A percentile compares a stretch with the other conserved stretches of the same genome.
phyloP scores from a whole-genome alignment of 345 rosid genomes.

The Lagerstroemia speciosa region DNA sequence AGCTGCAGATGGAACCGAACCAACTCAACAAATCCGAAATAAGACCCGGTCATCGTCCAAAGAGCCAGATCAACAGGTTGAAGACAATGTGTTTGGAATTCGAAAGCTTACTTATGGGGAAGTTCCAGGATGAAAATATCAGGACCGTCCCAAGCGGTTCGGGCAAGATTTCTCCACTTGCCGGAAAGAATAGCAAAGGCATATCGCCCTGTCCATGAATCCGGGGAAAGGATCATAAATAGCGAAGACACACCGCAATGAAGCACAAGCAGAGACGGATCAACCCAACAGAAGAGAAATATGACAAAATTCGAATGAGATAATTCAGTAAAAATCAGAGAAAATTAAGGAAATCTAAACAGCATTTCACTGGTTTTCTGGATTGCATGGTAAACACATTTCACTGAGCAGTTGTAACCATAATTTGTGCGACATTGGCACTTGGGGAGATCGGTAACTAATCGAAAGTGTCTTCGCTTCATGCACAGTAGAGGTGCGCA shows the following conservation, averaged over 20 bases:
- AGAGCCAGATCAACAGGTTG: background rate
- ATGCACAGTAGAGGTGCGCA: too few relatives aligned
- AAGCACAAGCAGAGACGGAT: too few relatives aligned
- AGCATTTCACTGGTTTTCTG: too few relatives aligned
- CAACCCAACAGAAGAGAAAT: too few relatives aligned
- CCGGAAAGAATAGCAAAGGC: constrained; percentile 56
- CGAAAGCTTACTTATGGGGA: constrained; percentile 60
- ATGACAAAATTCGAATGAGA: too few relatives aligned
- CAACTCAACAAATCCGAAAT: background rate
- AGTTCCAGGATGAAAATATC: constrained; percentile 71
- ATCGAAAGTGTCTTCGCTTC: background rate
- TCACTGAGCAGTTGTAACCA: background rate
- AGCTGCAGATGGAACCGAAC: constrained; percentile 32
- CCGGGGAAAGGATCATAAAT: background rate
- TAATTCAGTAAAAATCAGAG: too few relatives aligned
- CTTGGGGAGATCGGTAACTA: background rate
- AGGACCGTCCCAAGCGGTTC: constrained; percentile 85
- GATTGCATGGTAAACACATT: background rate
- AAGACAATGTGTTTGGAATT: background rate
- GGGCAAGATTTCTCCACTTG: constrained; percentile 47
- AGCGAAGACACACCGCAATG: too few relatives aligned
- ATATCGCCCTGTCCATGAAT: constrained; percentile 27
- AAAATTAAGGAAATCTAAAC: too few relatives aligned
- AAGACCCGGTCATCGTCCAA: background rate
- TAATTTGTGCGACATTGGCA: background rate